These are phyloP conservation scores for Solanum verrucosum DNA, from an alignment of 257 asterid genomes.

Conservation along the genomic window DNA sequence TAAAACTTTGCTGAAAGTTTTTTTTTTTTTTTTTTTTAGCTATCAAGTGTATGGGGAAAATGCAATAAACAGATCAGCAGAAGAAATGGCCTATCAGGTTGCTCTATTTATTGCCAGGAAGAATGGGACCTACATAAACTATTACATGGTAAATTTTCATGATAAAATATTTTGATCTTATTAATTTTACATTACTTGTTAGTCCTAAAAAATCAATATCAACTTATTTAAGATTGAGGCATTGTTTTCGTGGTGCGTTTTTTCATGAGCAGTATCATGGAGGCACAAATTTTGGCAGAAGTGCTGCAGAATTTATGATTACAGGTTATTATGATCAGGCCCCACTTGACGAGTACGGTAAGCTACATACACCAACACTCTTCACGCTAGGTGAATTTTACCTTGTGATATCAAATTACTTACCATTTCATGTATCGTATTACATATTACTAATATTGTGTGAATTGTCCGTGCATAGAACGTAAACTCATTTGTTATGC, in stretches of 20 bases:
- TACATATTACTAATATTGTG: not conserved
- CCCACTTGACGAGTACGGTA: constrained; percentile 83
- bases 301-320: constrained; percentile 30
- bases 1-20: not conserved
- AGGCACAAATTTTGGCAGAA: constrained; percentile 77
- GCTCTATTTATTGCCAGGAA: constrained; percentile 65
- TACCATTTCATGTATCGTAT: not conserved
- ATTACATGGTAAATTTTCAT: constrained; percentile 57
- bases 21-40: constrained; percentile 15
- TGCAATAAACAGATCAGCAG: constrained; percentile 35
- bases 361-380: not conserved
- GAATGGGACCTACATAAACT: constrained; percentile 79
- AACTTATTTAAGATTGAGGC: not conserved
- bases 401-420: not conserved
- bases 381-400: not conserved
- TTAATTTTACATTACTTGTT: not conserved
- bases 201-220: not conserved
- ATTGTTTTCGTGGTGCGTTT: not conserved
- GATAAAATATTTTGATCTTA: not conserved
- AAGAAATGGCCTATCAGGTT: constrained; percentile 61
- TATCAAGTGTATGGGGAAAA: constrained; percentile 52
- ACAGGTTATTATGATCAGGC: constrained; percentile 74
- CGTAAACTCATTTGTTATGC: not conserved
- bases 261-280: constrained; percentile 52
- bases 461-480: not conserved